Evolutionary conservation across 2,329 filamentous ascomycete genomes (phyloP).

Genomic region (Raffaelea deltoideospora): DNA sequence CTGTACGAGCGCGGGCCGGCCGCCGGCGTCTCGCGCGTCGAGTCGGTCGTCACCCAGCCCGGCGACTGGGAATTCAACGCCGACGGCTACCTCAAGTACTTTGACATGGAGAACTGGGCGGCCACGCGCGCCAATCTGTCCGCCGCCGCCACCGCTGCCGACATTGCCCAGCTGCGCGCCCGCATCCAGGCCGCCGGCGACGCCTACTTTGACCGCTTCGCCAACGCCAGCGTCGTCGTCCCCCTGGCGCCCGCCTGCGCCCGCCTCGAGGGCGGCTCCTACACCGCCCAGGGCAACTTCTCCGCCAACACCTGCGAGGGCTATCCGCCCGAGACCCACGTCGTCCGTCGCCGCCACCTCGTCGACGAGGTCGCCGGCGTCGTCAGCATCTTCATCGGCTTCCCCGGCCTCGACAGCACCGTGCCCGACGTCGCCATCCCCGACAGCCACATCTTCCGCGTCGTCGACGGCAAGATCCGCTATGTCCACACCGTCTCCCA

Average conservation of each 20-base stretch:
- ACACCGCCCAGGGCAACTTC: slow-evolving; percentile 11
- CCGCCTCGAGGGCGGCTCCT: slow-evolving; percentile 14
- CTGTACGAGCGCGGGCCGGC: neutral
- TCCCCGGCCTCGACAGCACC: slow-evolving; percentile 10
- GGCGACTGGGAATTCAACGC: slow-evolving; percentile 21
- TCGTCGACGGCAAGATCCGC: slow-evolving; percentile 17
- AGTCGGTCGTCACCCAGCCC: slow-evolving; percentile 17
- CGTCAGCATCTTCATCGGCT: slow-evolving; percentile 16
- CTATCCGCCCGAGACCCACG: slow-evolving; percentile 12
- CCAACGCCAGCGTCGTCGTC: slow-evolving; percentile 15
- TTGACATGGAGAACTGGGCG: slow-evolving; percentile 13
- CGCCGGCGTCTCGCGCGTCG: slow-evolving; percentile 13
- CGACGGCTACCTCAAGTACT: slow-evolving; percentile 16
- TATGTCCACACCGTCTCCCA: slow-evolving; percentile 19
- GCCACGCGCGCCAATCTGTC: too few species aligned
- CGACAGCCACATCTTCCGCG: slow-evolving; percentile 19
- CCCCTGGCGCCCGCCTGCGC: slow-evolving; percentile 19
- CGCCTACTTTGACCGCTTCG: slow-evolving; percentile 22
- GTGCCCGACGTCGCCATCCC: slow-evolving; percentile 9
- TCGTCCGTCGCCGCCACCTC: slow-evolving; percentile 12
- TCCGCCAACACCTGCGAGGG: slow-evolving; percentile 12
- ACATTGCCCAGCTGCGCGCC: slow-evolving; percentile 14
- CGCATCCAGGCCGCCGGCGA: slow-evolving; percentile 17
- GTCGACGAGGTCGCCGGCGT: slow-evolving; percentile 13
- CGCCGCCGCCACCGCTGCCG: slow-evolving; percentile 12